Conservation (phyloP, 1,284 basidiomycete species). For the Leccinum olivaceoglutinosum region DNA sequence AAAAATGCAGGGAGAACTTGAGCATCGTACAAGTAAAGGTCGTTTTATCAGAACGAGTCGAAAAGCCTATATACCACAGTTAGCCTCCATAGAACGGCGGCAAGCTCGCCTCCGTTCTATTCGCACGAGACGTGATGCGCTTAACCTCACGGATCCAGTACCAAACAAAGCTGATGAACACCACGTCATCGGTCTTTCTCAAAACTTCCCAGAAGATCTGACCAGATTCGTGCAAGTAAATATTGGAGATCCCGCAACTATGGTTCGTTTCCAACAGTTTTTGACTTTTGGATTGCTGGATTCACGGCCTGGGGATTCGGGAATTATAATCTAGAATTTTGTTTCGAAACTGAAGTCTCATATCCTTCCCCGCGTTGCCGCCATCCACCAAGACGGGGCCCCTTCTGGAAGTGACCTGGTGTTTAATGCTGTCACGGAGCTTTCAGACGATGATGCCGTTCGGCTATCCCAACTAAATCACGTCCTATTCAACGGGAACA, state of each 20-base stretch:
- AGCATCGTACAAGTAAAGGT: too few relatives aligned
- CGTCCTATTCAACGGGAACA: not conserved
- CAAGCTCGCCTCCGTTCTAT: too few relatives aligned
- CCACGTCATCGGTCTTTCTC: not conserved
- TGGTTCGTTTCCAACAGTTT: not conserved
- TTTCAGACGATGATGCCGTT: not conserved
- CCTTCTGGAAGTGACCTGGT: not conserved
- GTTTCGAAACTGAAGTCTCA: not conserved
- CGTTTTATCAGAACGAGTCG: too few relatives aligned
- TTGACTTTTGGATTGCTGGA: too few relatives aligned
- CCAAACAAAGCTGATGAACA: too few relatives aligned
- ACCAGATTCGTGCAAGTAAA: slow-evolving; percentile 7
- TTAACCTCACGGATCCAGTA: too few relatives aligned
- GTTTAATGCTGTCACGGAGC: not conserved
- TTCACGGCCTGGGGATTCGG: not conserved
- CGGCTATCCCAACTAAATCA: not conserved
- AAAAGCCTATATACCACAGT: too few relatives aligned
- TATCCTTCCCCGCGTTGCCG: not conserved
- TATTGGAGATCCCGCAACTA: not conserved
- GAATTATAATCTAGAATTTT: not conserved
- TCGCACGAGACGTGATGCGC: too few relatives aligned
- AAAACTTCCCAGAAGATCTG: slow-evolving; percentile 13
- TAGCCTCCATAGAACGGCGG: too few relatives aligned
- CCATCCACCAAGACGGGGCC: not conserved
- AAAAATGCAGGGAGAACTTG: too few relatives aligned